Conservation (phyloP, 306 rosid genomes). For the Prunus mira region DNA sequence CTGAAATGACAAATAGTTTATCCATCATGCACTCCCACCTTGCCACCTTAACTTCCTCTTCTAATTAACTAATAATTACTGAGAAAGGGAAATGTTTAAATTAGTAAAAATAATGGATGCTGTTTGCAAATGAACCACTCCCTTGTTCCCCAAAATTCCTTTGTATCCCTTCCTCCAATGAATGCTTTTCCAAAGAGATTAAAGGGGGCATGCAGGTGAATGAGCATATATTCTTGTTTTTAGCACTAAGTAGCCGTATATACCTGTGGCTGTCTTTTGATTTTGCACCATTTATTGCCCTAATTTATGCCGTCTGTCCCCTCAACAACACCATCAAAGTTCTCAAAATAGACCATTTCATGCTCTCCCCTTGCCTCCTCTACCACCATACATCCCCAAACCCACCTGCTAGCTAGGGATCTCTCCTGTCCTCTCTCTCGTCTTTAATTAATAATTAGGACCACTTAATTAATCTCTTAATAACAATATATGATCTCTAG, state of each 20-base stretch:
- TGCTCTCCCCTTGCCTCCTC: constrained; percentile 37
- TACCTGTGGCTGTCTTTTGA: constrained; percentile 29
- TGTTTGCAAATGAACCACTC: constrained; percentile 14
- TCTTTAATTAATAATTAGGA: not conserved
- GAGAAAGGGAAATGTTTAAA: not conserved
- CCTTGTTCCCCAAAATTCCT: constrained; percentile 41
- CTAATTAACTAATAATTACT: not conserved
- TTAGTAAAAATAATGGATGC: not conserved
- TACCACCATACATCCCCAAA: constrained; percentile 20
- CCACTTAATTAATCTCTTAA: constrained; percentile 6
- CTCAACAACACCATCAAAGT: constrained; percentile 57
- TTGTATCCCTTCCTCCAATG: constrained; percentile 25
- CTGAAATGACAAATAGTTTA: constrained; percentile 2
- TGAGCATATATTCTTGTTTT: constrained; percentile 23
- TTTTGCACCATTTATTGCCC: constrained; percentile 24
- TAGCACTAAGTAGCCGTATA: constrained; percentile 11
- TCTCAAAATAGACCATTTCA: constrained; percentile 41
- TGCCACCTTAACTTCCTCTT: not conserved
- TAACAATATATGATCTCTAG: not conserved
- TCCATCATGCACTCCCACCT: not conserved
- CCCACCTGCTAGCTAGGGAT: constrained; percentile 26
- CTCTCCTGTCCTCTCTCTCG: constrained; percentile 24
- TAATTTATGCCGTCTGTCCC: constrained; percentile 50
- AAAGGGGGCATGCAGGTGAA: constrained; percentile 12
- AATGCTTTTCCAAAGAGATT: constrained; percentile 16